Evolutionary conservation across 2,329 filamentous ascomycete genomes (phyloP).

Genomic region (Aureobasidium zeae): DNA sequence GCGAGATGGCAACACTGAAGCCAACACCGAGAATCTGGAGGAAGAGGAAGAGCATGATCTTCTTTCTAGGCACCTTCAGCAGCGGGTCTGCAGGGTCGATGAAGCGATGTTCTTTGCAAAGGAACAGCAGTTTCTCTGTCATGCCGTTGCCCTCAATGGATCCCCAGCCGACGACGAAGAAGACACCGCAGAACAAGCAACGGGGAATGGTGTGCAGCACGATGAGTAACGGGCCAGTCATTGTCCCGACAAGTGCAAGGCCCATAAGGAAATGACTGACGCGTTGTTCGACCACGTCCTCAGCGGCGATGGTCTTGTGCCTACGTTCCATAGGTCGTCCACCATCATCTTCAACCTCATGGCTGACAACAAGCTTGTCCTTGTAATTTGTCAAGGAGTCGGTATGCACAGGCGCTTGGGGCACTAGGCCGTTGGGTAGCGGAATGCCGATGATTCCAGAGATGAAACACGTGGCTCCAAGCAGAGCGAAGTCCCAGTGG

Average conservation of each 20-base stretch:
- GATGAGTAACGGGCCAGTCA: slow-evolving; percentile 46
- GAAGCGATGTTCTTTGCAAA: slow-evolving; percentile 40
- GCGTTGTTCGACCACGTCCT: slow-evolving; percentile 47
- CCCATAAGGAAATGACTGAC: slow-evolving; percentile 48
- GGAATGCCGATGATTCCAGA: slow-evolving; percentile 48
- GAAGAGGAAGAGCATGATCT: slow-evolving; percentile 43
- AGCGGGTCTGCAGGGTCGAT: slow-evolving; percentile 41
- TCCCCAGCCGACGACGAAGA: slow-evolving; percentile 49
- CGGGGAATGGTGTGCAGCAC: slow-evolving; percentile 47
- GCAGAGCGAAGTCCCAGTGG: slow-evolving; percentile 52
- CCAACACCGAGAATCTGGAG: slow-evolving; percentile 45
- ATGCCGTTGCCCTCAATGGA: slow-evolving; percentile 47
- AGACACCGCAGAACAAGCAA: slow-evolving; percentile 47
- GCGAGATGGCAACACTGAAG: slow-evolving; percentile 48
- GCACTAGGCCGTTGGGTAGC: slow-evolving; percentile 50
- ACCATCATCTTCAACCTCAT: slow-evolving; percentile 35
- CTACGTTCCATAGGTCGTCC: slow-evolving; percentile 34
- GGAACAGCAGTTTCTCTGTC: slow-evolving; percentile 42
- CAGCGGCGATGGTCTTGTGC: slow-evolving; percentile 36
- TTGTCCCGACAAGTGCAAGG: slow-evolving; percentile 45
- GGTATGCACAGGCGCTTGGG: slow-evolving; percentile 52
- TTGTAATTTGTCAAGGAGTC: slow-evolving; percentile 39
- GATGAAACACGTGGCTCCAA: slow-evolving; percentile 48
- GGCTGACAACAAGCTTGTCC: slow-evolving; percentile 34
- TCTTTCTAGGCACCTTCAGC: slow-evolving; percentile 34